phyloP scores from a whole-genome alignment of 345 rosid species.

The Linum trigynum region DNA sequence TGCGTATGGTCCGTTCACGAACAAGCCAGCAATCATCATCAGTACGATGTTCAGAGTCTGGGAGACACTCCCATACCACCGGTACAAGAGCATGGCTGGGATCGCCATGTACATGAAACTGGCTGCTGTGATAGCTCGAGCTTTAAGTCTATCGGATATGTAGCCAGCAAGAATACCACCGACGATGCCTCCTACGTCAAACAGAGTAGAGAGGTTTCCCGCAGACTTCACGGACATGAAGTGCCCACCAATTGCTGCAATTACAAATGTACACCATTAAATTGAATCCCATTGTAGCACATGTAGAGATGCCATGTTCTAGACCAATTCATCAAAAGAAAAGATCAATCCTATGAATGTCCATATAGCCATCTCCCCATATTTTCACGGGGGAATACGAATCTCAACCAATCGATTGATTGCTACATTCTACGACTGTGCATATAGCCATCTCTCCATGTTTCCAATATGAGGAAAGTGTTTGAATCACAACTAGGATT shows the following conservation, averaged over 20 bases:
- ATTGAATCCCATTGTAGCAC: too few species aligned
- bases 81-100: slow-evolving; percentile 73
- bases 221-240: slow-evolving; percentile 64
- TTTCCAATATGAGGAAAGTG: too few species aligned
- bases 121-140: slow-evolving; percentile 89
- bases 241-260: slow-evolving; percentile 71
- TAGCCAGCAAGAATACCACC: slow-evolving; percentile 95
- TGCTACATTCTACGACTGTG: too few species aligned
- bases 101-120: slow-evolving; percentile 86
- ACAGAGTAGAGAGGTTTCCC: slow-evolving; percentile 78
- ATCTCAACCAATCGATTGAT: too few species aligned
- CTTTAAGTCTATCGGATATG: slow-evolving; percentile 69
- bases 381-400: too few species aligned
- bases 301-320: background rate
- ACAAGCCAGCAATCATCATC: slow-evolving; percentile 74
- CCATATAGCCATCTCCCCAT: too few species aligned
- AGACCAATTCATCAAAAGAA: background rate
- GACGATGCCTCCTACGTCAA: slow-evolving; percentile 87
- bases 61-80: slow-evolving; percentile 70
- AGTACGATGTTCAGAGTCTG: slow-evolving; percentile 46
- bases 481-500: too few species aligned
- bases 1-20: slow-evolving; percentile 93
- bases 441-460: too few species aligned
- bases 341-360: background rate
- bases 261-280: background rate